Evolutionary conservation across 129 eudicot species (phyloP).

Genomic region (Ambrosia artemisiifolia): DNA sequence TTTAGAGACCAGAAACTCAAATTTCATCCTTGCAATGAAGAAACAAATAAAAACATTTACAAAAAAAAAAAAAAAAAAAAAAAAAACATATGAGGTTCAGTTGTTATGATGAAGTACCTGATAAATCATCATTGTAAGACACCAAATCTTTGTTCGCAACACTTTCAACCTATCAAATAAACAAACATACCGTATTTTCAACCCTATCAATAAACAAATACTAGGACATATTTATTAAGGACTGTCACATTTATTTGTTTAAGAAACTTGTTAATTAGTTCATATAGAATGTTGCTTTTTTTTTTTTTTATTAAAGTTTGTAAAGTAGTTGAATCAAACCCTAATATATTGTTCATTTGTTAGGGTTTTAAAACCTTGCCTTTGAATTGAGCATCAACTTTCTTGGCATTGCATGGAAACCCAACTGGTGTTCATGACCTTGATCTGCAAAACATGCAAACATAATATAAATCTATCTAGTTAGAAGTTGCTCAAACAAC

Average conservation of each 20-base stretch:
- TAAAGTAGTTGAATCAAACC: not conserved
- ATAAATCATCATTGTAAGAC: not conserved
- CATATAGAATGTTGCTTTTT: not conserved
- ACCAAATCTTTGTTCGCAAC: not conserved
- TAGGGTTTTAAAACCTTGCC: conserved; percentile 12
- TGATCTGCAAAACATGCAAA: conserved; percentile 26
- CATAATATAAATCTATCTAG: not conserved
- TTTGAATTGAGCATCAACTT: conserved; percentile 15
- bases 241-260: not conserved
- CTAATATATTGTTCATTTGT: not conserved
- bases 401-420: conserved; percentile 7
- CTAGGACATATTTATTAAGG: no score
- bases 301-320: not conserved
- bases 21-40: no score
- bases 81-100: not conserved
- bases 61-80: no score
- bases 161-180: conserved; percentile 19
- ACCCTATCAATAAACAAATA: not conserved
- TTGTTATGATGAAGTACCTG: conserved; percentile 18
- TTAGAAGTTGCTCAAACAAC: not conserved
- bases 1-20: no score
- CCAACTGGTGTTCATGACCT: not conserved
- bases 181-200: not conserved
- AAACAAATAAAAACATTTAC: no score
- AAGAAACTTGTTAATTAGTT: not conserved